Evolutionary conservation across 1,139 yeast genomes (phyloP).

Genomic region (Blastobotrys persicus): DNA sequence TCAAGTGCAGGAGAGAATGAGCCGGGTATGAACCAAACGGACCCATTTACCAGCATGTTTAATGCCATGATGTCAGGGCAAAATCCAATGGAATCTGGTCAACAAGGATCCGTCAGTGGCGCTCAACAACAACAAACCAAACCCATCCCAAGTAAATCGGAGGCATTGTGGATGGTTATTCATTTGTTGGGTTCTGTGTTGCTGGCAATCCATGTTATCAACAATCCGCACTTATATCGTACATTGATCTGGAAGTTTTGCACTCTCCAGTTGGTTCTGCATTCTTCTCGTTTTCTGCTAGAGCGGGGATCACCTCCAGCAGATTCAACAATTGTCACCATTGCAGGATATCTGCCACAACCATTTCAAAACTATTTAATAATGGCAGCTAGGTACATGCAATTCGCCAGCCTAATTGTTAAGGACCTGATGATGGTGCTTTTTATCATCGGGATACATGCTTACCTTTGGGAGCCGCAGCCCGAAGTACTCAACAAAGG

Average conservation of each 20-base stretch:
- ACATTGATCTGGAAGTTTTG: constrained; percentile 33
- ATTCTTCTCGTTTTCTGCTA: constrained; percentile 33
- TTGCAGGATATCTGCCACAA: constrained; percentile 34
- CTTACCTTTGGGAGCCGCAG: constrained; percentile 2
- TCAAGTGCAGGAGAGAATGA: constrained; percentile 7
- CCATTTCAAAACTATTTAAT: constrained; percentile 31
- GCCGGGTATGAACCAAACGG: constrained; percentile 5
- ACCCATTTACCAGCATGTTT: constrained; percentile 13
- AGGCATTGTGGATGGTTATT: constrained; percentile 29
- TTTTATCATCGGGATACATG: constrained; percentile 31
- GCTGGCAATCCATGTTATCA: constrained; percentile 17
- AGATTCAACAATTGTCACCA: constrained; percentile 27
- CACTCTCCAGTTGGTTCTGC: constrained; percentile 34
- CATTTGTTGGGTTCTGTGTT: constrained; percentile 28
- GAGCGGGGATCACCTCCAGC: constrained; percentile 34
- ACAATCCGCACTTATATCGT: constrained; percentile 13
- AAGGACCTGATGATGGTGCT: constrained; percentile 34
- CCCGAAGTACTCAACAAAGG: not conserved
- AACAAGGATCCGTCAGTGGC: constrained; percentile 1
- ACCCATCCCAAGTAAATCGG: constrained; percentile 5
- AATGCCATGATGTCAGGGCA: constrained; percentile 12
- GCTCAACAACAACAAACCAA: constrained; percentile 5
- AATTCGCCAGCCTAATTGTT: constrained; percentile 27
- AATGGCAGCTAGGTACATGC: constrained; percentile 30
- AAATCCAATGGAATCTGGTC: constrained; percentile 5